Evolutionary conservation across 148 eudicot genomes (phyloP).

Genomic region (Suaeda aralocaspica): DNA sequence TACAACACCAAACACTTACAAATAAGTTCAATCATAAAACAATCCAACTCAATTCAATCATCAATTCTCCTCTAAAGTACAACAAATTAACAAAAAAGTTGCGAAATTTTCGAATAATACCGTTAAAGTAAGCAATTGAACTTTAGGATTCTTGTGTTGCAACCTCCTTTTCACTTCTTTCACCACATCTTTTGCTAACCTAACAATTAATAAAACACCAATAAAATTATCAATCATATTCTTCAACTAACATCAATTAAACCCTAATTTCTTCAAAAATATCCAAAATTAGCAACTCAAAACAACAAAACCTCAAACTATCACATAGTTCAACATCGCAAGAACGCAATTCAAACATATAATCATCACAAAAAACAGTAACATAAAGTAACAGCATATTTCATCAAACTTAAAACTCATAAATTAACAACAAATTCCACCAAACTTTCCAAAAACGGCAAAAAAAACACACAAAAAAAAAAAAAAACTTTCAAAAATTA

Average conservation of each 20-base stretch:
- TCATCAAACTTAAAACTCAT: not conserved
- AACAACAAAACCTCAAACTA: not conserved
- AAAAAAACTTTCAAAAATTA: not conserved
- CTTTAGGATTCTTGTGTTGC: conserved; percentile 83
- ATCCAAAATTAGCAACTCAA: not conserved
- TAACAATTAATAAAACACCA: conserved; percentile 22
- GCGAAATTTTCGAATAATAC: conserved; percentile 31
- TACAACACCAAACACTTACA: conserved; percentile 19
- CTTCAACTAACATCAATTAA: not conserved
- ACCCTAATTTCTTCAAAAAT: not conserved
- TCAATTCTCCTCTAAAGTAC: not conserved
- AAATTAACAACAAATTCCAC: not conserved
- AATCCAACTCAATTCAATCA: not conserved
- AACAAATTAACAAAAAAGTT: not conserved
- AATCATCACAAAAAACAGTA: too few relatives aligned
- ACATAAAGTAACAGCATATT: not conserved
- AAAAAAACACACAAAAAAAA: not conserved
- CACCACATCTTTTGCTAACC: conserved; percentile 84
- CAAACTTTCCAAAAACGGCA: not conserved
- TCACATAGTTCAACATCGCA: too few relatives aligned
- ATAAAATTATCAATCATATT: conserved; percentile 7
- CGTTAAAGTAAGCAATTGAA: conserved; percentile 89
- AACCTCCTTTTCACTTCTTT: conserved; percentile 82
- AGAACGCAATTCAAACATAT: too few relatives aligned
- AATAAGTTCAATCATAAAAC: conserved; percentile 11